These are phyloP conservation scores for Suhomyces atakaporum DNA, from an alignment of 1,139 yeast genomes.

Conservation along the genomic window DNA sequence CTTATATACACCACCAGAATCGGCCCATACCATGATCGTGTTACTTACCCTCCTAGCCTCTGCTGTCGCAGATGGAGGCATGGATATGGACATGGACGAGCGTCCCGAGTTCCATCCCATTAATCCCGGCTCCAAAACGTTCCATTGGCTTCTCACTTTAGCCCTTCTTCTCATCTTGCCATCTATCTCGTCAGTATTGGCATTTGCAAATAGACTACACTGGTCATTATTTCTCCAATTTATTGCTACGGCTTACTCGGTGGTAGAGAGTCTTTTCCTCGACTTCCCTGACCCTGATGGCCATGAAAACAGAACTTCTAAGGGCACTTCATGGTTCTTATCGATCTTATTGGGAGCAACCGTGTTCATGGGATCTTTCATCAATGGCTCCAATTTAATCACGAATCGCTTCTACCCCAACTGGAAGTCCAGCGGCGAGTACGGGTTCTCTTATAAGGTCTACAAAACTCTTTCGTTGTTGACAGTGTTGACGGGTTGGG, in stretches of 20 bases:
- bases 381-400: slow-evolving; percentile 54
- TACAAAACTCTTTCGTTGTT: slow-evolving; percentile 52
- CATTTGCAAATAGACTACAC: slow-evolving; percentile 53
- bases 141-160: slow-evolving; percentile 64
- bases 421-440: slow-evolving; percentile 12
- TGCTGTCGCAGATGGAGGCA: slow-evolving; percentile 9
- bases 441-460: slow-evolving; percentile 19
- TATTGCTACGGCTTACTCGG: slow-evolving; percentile 50
- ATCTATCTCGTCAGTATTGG: slow-evolving; percentile 53
- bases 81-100: slow-evolving; percentile 39
- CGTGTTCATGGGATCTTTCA: slow-evolving; percentile 54
- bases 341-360: slow-evolving; percentile 46
- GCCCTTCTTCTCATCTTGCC: slow-evolving; percentile 52
- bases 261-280: slow-evolving; percentile 56
- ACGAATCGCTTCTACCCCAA: slow-evolving; percentile 40
- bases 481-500: slow-evolving; percentile 58
- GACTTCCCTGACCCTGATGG: slow-evolving; percentile 64
- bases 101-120: slow-evolving; percentile 44
- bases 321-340: slow-evolving; percentile 66
- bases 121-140: slow-evolving; percentile 53
- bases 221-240: slow-evolving; percentile 51
- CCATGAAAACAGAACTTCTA: slow-evolving; percentile 65
- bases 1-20: background rate
- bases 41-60: background rate
- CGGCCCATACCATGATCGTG: background rate